Evolutionary conservation across 768 basidiomycete genomes (phyloP), one percentile per base, ranked within the genome.

Genomic region (Pleurotus platypus): DNA sequence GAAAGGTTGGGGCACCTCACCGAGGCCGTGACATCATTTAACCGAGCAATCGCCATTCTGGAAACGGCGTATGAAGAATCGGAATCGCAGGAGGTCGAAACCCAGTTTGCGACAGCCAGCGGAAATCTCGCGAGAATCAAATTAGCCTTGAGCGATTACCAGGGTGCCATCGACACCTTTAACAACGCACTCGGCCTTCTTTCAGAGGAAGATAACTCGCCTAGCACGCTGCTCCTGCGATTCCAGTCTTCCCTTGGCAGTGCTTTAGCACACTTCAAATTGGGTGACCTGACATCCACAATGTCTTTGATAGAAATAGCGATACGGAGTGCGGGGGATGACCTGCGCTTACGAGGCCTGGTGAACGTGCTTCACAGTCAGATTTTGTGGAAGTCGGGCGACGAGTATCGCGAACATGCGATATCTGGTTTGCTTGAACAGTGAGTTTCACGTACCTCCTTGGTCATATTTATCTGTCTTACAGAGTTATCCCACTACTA

Each of bases 41-140:
- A 76, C 35, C 78, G 78, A 26, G 85, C 89, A 0, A 90, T 92
- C 12, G 58, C 69, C 3, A 75, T 94, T 8, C 74, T 98, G n/a
- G 96, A 98, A 69, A 79, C 83, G 1, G 79, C 81, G 24, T 99
- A 97, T 72, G 97, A 99, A 68, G 85, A 89, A 54, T 83, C 82
- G 12, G 97, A 99, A 69, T 88, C 92, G 54, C 70, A 86, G 1
- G 72, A 76, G 20, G 83, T 92, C 9, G 97, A 98, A 70, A 73
- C 77, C 49, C 86, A 82, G 54, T 99, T 89, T 65, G 84, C 82
- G 4, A 83, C 94, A 39, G 91, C 94, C 0, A 90, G 94, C 60
- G 74, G 82, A 20, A 96, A 90, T 58, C 73, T 93, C 6, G 97
- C 87, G 0, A 84, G 97, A 8, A 68, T 96, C 22, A 79, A 82